Percentiles rank a stretch among this genome's conserved stretches.
These are phyloP conservation scores for Trypanosoma caninum DNA, from an alignment of 208 protist genomes.

Conservation along the genomic window DNA sequence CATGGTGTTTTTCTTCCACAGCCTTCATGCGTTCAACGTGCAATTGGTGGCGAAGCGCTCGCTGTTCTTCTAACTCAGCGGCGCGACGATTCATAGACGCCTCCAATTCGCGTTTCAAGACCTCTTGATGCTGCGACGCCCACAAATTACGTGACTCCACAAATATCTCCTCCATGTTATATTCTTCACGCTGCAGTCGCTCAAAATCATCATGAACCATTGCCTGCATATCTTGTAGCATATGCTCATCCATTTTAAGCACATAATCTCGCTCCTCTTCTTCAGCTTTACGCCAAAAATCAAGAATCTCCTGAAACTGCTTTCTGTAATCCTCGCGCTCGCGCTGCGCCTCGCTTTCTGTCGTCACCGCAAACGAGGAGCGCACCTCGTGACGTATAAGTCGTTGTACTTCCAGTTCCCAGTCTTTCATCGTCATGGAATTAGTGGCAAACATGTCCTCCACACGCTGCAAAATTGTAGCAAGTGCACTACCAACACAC, in stretches of 20 bases:
- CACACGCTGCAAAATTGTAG: constrained; percentile 46
- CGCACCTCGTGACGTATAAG: constrained; percentile 68
- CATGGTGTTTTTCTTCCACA: constrained; percentile 50
- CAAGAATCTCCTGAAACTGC: constrained; percentile 64
- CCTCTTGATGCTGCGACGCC: constrained; percentile 55
- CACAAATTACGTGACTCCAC: constrained; percentile 65
- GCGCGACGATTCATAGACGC: constrained; percentile 41
- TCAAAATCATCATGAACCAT: constrained; percentile 68
- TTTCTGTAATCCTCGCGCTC: constrained; percentile 56
- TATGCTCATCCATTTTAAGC: constrained; percentile 74
- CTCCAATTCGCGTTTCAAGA: constrained; percentile 57
- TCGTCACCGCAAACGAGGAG: constrained; percentile 59
- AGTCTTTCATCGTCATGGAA: constrained; percentile 27
- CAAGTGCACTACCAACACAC: constrained; percentile 51
- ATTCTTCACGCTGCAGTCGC: constrained; percentile 61
- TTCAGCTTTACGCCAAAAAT: constrained; percentile 69
- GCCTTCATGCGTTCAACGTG: constrained; percentile 61
- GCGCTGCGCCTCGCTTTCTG: constrained; percentile 50
- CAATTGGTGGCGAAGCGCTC: constrained; percentile 42
- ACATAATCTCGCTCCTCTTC: constrained; percentile 52
- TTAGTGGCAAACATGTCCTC: constrained; percentile 46
- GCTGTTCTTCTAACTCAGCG: constrained; percentile 59
- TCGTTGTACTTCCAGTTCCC: constrained; percentile 48
- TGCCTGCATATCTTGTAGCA: constrained; percentile 59
- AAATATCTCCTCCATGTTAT: constrained; percentile 73